A percentile compares a stretch with the other conserved stretches of the same genome.
phyloP scores from a whole-genome alignment of 768 basidiomycete species.

The Amanita muscaria region DNA sequence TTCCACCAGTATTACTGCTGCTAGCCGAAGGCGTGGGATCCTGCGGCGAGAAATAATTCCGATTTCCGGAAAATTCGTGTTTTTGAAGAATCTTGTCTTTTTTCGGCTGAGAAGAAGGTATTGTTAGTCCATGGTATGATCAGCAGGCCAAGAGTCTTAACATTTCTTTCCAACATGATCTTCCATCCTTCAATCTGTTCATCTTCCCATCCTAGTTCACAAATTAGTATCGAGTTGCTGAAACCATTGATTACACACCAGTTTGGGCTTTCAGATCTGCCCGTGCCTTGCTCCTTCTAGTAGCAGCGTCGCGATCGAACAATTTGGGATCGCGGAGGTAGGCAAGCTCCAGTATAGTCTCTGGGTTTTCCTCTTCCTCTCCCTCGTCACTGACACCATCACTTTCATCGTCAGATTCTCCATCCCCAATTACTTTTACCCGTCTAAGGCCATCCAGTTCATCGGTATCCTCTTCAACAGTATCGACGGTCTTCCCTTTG shows the following conservation, averaged over 20 bases:
- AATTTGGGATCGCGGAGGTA: constrained; percentile 68
- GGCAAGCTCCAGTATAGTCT: constrained; percentile 65
- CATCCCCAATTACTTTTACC: constrained; percentile 51
- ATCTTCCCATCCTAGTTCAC: constrained; percentile 53
- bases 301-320: constrained; percentile 70
- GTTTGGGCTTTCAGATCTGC: constrained; percentile 61
- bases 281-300: constrained; percentile 60
- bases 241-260: constrained; percentile 27
- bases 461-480: constrained; percentile 44
- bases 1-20: constrained; percentile 17
- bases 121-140: background rate
- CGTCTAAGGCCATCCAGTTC: constrained; percentile 28
- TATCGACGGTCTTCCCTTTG: constrained; percentile 17
- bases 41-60: constrained; percentile 11
- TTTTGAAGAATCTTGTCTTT: constrained; percentile 69
- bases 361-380: constrained; percentile 24
- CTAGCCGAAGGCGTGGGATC: constrained; percentile 14
- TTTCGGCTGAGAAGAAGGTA: constrained; percentile 38
- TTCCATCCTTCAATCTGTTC: constrained; percentile 91
- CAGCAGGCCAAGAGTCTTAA: constrained; percentile 27
- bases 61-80: constrained; percentile 71
- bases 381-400: constrained; percentile 27
- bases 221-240: background rate
- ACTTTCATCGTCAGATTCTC: constrained; percentile 37
- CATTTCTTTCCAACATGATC: constrained; percentile 84